Conservation (phyloP, 2,329 filamentous ascomycete species). For the Colletotrichum sp. region DNA sequence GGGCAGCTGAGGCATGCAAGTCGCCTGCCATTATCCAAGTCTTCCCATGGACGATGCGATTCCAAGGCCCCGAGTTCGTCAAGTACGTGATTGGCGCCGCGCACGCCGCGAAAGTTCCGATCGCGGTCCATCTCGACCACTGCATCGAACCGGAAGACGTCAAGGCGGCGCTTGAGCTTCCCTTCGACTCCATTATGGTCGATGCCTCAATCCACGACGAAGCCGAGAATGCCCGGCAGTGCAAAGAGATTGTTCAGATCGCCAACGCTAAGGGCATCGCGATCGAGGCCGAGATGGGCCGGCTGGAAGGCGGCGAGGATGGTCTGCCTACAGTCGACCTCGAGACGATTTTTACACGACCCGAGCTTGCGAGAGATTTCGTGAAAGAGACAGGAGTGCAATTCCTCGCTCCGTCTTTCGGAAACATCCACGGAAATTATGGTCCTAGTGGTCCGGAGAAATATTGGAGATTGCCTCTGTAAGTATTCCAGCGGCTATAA, state of each 20-base stretch:
- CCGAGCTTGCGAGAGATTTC: neutral
- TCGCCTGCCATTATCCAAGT: conserved; percentile 69
- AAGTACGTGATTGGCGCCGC: conserved; percentile 53
- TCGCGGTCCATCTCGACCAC: conserved; percentile 64
- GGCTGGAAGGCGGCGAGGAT: neutral
- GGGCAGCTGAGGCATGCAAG: neutral
- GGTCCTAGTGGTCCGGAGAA: neutral
- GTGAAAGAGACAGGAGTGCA: neutral
- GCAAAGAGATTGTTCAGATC: conserved; percentile 60
- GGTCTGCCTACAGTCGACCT: neutral
- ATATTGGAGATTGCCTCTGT: neutral
- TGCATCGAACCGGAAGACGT: conserved; percentile 43
- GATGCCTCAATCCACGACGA: conserved; percentile 71
- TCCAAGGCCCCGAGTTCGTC: conserved; percentile 55
- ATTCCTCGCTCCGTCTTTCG: neutral
- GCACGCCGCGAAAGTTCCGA: conserved; percentile 53
- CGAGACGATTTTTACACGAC: neutral
- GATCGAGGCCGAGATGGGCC: conserved; percentile 63
- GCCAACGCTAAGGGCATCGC: conserved; percentile 65
- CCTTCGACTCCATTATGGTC: conserved; percentile 70
- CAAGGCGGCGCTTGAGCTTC: conserved; percentile 35
- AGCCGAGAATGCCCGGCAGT: conserved; percentile 64
- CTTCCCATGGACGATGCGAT: conserved; percentile 69
- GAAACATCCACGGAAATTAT: neutral
- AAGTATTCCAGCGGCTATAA: neutral